Evolutionary conservation across 2,329 filamentous ascomycete species (phyloP).

Genomic region (Colletotrichum eremochloae): DNA sequence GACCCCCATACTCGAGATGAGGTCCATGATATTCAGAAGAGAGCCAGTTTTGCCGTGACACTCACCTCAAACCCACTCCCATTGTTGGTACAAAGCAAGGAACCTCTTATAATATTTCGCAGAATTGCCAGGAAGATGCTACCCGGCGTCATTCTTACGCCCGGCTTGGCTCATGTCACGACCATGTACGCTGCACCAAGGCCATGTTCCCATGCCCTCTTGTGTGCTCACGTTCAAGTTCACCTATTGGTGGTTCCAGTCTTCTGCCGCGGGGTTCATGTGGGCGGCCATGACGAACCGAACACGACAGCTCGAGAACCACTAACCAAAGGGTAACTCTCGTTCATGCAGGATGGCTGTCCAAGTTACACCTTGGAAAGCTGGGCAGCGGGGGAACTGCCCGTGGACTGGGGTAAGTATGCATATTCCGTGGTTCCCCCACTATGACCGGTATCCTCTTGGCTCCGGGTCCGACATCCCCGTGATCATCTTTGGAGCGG

Average conservation of each 20-base stretch:
- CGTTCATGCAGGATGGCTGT: conserved; percentile 20
- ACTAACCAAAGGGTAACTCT: conserved; percentile 4
- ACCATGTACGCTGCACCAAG: conserved; percentile 9
- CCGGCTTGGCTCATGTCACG: conserved; percentile 34
- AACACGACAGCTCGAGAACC: not conserved
- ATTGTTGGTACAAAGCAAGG: fast-evolving
- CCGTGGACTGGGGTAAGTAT: conserved; percentile 1
- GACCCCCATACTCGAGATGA: conserved; percentile 16
- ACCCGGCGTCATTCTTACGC: not conserved
- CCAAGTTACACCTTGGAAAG: not conserved
- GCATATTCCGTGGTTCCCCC: conserved; percentile 15
- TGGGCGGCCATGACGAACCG: conserved; percentile 24
- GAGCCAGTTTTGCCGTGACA: not conserved
- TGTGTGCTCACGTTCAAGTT: not conserved
- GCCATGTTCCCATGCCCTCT: not conserved
- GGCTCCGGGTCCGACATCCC: conserved; percentile 26
- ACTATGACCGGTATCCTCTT: not conserved
- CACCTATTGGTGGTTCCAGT: not conserved
- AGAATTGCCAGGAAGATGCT: not conserved
- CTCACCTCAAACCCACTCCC: not conserved
- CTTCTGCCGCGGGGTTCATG: conserved; percentile 5
- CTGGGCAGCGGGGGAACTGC: conserved; percentile 34
- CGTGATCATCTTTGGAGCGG: conserved; percentile 28
- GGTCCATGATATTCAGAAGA: conserved; percentile 19
- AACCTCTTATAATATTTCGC: conserved; percentile 1